A percentile compares a stretch with the other conserved stretches of the same genome.
These are phyloP conservation scores for Aspergillus intermedius DNA, from an alignment of 2,329 filamentous ascomycete species.

Conservation along the genomic window DNA sequence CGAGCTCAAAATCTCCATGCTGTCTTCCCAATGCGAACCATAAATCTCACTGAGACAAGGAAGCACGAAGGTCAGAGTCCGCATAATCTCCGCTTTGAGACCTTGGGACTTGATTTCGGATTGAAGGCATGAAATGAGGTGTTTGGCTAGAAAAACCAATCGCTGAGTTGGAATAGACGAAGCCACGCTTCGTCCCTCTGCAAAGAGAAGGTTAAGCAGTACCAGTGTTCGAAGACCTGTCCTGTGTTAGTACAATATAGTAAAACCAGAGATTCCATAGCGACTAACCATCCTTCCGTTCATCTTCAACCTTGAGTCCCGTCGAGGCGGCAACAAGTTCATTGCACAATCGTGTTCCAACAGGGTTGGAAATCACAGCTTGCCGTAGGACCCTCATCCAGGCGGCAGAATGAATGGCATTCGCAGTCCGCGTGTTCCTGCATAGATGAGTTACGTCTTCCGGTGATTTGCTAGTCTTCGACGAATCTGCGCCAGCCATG, in stretches of 20 bases:
- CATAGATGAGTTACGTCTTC: conserved; percentile 30
- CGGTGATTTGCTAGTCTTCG: conserved; percentile 18
- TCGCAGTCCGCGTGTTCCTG: conserved; percentile 30
- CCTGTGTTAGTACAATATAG: conserved; percentile 2
- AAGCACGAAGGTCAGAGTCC: conserved; percentile 51
- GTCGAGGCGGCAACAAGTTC: conserved; percentile 57
- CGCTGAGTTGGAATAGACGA: conserved; percentile 53
- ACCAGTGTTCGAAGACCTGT: conserved; percentile 45
- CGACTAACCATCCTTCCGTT: conserved; percentile 36
- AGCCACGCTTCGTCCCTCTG: conserved; percentile 43
- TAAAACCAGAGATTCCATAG: neutral
- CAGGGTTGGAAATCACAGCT: conserved; percentile 42
- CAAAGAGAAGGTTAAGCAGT: conserved; percentile 50
- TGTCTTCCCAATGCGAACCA: conserved; percentile 74
- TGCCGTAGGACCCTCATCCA: conserved; percentile 45
- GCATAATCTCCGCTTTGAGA: conserved; percentile 35
- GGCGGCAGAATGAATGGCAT: conserved; percentile 43
- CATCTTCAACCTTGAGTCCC: conserved; percentile 42
- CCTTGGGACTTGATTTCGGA: conserved; percentile 46
- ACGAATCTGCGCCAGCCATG: conserved; percentile 26
- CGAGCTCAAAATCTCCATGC: conserved; percentile 52
- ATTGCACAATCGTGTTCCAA: conserved; percentile 51
- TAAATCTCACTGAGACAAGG: conserved; percentile 75
- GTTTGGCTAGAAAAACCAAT: conserved; percentile 74
- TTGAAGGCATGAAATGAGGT: conserved; percentile 66